Conservation (phyloP, 805 yeast species). For the Kuraishia piskuri region DNA sequence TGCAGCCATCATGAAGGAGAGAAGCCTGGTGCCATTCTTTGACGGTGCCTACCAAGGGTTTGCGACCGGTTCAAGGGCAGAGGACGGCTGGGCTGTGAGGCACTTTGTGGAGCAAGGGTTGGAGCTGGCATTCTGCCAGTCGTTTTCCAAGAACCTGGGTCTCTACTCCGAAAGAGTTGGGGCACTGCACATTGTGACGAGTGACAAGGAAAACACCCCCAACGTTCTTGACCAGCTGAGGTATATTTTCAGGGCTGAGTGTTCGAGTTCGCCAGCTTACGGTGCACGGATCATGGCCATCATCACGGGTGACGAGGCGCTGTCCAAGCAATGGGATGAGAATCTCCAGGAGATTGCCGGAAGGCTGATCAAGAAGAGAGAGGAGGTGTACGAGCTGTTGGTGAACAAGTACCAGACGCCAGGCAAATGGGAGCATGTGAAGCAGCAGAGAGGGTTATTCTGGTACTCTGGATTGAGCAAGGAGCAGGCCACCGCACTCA, state of each 20-base stretch:
- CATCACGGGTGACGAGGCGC: slow-evolving; percentile 19
- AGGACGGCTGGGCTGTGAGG: slow-evolving; percentile 44
- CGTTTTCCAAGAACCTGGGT: slow-evolving; percentile 84
- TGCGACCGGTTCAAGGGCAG: slow-evolving; percentile 66
- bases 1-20: slow-evolving; percentile 44
- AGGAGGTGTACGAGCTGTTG: slow-evolving; percentile 21
- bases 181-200: slow-evolving; percentile 45
- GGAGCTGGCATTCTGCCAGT: slow-evolving; percentile 60
- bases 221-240: slow-evolving; percentile 18
- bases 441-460: slow-evolving; percentile 31
- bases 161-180: slow-evolving; percentile 87
- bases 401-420: slow-evolving; percentile 27
- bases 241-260: slow-evolving; percentile 27
- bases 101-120: slow-evolving; percentile 33
- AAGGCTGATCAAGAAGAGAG: slow-evolving; percentile 26
- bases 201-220: slow-evolving; percentile 1
- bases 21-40: slow-evolving; percentile 61
- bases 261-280: slow-evolving; percentile 38
- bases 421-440: slow-evolving; percentile 31
- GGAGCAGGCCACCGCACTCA: slow-evolving; percentile 24
- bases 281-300: slow-evolving; percentile 33
- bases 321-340: slow-evolving; percentile 24
- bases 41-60: slow-evolving; percentile 91
- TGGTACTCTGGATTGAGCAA: slow-evolving; percentile 33
- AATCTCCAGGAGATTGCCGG: slow-evolving; percentile 24